Conservation (phyloP, 2,329 filamentous ascomycete species). For the Colletotrichum sp. region DNA sequence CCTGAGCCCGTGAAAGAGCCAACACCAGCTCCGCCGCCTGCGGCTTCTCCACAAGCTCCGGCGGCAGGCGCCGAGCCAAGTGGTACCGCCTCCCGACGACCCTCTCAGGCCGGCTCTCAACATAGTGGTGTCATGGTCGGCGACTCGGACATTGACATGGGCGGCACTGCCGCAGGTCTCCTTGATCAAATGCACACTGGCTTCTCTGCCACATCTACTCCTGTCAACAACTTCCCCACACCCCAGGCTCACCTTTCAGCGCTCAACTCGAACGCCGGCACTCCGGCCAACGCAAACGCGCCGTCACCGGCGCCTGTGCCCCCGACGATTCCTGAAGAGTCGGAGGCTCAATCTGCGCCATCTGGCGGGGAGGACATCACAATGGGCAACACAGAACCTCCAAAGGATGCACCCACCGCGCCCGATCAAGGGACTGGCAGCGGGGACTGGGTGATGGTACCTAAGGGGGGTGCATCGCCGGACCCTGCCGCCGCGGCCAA, state of each 20-base stretch:
- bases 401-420: conserved; percentile 44
- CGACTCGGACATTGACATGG: conserved; percentile 71
- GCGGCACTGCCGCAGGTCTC: conserved; percentile 66
- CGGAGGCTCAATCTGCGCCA: conserved; percentile 14
- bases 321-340: conserved; percentile 27
- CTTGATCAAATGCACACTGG: conserved; percentile 73
- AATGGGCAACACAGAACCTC: conserved; percentile 59
- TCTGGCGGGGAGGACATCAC: conserved; percentile 37
- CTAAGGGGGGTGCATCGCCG: conserved; percentile 61
- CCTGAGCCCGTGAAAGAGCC: conserved; percentile 45
- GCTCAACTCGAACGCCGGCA: conserved; percentile 60
- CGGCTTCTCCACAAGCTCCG: conserved; percentile 5
- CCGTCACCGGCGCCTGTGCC: conserved; percentile 48
- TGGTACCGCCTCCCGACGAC: conserved; percentile 50
- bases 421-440: conserved; percentile 56
- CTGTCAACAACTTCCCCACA: conserved; percentile 64
- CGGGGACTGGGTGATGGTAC: conserved; percentile 79
- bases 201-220: conserved; percentile 64
- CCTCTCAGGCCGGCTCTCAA: conserved; percentile 61
- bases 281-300: conserved; percentile 55
- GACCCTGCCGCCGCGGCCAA: conserved; percentile 32
- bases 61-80: conserved; percentile 24
- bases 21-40: conserved; percentile 26
- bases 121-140: conserved; percentile 60
- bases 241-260: conserved; percentile 65